Evolutionary conservation across 306 rosid species (phyloP).

Genomic region (Mucuna pruriens): DNA sequence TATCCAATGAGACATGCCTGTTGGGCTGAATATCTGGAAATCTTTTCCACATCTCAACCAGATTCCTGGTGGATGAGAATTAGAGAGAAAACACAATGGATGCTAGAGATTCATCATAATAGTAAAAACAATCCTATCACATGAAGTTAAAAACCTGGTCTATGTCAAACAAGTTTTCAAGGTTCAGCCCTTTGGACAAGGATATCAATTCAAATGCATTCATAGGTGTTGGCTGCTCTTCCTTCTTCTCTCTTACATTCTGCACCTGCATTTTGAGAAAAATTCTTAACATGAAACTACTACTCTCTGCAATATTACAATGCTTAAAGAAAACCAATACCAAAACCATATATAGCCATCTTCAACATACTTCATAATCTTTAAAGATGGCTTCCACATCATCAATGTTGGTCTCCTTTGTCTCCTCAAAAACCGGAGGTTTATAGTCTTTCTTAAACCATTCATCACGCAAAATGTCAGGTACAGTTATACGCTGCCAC

Average conservation of each 20-base stretch:
- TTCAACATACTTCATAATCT: slow-evolving; percentile 74
- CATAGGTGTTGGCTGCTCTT: slow-evolving; percentile 80
- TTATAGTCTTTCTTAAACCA: slow-evolving; percentile 84
- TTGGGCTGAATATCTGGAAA: slow-evolving; percentile 12
- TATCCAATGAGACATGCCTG: slow-evolving; percentile 22
- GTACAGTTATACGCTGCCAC: slow-evolving; percentile 71
- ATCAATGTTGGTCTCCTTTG: slow-evolving; percentile 65
- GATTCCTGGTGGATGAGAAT: slow-evolving; percentile 22
- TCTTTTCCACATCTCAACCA: slow-evolving; percentile 25
- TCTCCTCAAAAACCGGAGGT: slow-evolving; percentile 74
- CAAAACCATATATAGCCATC: slow-evolving; percentile 18
- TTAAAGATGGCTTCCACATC: slow-evolving; percentile 81
- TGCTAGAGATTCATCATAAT: slow-evolving; percentile 9
- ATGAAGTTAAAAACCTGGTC: slow-evolving; percentile 66
- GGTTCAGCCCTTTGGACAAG: slow-evolving; percentile 87
- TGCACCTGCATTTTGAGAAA: slow-evolving; percentile 62
- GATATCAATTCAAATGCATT: slow-evolving; percentile 90
- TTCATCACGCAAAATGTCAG: slow-evolving; percentile 71
- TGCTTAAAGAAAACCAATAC: slow-evolving; percentile 1
- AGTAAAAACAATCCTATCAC: not conserved
- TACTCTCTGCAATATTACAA: not conserved
- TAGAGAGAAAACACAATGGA: slow-evolving; percentile 14
- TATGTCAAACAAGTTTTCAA: slow-evolving; percentile 72
- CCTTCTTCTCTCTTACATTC: slow-evolving; percentile 81
- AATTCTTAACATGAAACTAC: slow-evolving; percentile 1